Evolutionary conservation across 257 asterid species (phyloP).

Genomic region (Primulina eburnea): DNA sequence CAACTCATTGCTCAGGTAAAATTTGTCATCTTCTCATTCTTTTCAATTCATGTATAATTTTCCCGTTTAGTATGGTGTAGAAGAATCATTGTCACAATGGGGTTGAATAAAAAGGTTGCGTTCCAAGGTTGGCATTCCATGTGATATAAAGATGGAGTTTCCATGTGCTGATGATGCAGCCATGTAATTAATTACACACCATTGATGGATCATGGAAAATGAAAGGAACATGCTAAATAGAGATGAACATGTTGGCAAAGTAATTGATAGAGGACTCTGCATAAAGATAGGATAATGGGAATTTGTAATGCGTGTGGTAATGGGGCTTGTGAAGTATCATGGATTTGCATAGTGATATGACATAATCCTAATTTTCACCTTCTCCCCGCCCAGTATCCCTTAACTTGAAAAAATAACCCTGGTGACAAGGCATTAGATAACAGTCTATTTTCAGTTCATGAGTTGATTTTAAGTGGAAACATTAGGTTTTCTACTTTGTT

Average conservation of each 20-base stretch:
- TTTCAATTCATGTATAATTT: not conserved
- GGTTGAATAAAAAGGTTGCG: conserved; percentile 19
- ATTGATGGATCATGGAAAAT: conserved; percentile 23
- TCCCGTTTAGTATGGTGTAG: conserved; percentile 11
- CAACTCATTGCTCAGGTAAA: not conserved
- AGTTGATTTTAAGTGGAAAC: conserved; percentile 31
- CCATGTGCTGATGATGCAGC: conserved; percentile 35
- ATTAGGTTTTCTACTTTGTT: conserved; percentile 34
- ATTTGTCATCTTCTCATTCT: not conserved
- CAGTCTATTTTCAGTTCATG: conserved; percentile 30
- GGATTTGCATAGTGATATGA: conserved; percentile 41
- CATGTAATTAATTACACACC: conserved; percentile 27
- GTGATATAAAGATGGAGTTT: conserved; percentile 16
- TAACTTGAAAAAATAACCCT: conserved; percentile 17
- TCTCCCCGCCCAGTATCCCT: conserved; percentile 22
- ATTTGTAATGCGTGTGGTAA: conserved; percentile 38
- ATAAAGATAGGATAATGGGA: conserved; percentile 26
- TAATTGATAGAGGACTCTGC: conserved; percentile 19
- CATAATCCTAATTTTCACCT: conserved; percentile 49
- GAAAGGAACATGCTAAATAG: conserved; percentile 29
- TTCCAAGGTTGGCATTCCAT: conserved; percentile 34
- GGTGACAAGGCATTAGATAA: conserved; percentile 16
- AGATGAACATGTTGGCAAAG: conserved; percentile 41
- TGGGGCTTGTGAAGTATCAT: conserved; percentile 15
- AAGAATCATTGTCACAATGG: conserved; percentile 17